These are phyloP conservation scores for Hypoxylon sp. DNA, from an alignment of 2,329 filamentous ascomycete genomes.

Conservation along the genomic window DNA sequence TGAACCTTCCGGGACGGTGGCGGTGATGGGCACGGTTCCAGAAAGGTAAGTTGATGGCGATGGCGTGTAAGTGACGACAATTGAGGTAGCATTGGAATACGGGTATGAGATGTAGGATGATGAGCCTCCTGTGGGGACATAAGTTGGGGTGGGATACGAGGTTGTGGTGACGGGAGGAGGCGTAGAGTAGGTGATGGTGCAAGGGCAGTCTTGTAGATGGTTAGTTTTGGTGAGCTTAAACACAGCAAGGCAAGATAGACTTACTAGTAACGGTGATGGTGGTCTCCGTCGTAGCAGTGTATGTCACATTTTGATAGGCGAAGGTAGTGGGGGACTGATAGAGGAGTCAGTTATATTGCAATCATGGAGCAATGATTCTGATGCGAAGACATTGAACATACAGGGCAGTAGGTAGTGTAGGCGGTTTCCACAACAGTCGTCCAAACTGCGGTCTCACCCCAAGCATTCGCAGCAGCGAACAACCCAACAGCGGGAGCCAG, in stretches of 20 bases:
- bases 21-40: conserved; percentile 40
- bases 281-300: conserved; percentile 60
- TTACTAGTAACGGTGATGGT: conserved; percentile 63
- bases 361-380: background rate
- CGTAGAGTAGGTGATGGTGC: conserved; percentile 58
- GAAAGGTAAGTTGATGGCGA: conserved; percentile 47
- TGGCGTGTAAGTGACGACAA: conserved; percentile 47
- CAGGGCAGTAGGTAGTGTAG: conserved; percentile 62
- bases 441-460: conserved; percentile 49
- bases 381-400: conserved; percentile 49
- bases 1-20: conserved; percentile 5
- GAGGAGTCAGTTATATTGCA: conserved; percentile 12
- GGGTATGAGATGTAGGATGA: conserved; percentile 27
- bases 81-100: conserved; percentile 38
- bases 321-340: conserved; percentile 57
- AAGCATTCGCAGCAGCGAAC: conserved; percentile 51
- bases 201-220: conserved; percentile 61
- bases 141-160: conserved; percentile 34
- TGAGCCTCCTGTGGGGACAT: conserved; percentile 32
- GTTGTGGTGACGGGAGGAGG: conserved; percentile 53
- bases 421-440: conserved; percentile 58
- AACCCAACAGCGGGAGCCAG: conserved; percentile 55
- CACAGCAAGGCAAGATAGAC: conserved; percentile 39
- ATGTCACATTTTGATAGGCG: conserved; percentile 60
- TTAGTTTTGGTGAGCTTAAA: conserved; percentile 46